These are phyloP conservation scores for Crucihimalaya himalaica DNA, from an alignment of 345 rosid species.

Conservation along the genomic window DNA sequence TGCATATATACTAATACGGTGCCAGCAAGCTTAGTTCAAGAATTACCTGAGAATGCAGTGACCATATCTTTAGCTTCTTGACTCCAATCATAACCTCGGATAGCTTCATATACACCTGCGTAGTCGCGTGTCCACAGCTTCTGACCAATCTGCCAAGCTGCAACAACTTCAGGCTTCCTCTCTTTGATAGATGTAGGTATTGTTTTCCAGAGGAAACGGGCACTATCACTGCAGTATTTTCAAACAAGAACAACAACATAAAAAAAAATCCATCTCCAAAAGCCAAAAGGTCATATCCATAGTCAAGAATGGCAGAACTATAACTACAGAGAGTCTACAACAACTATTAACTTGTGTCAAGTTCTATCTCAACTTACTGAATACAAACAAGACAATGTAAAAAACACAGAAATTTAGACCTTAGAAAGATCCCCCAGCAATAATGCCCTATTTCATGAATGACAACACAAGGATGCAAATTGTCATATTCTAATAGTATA, in stretches of 20 bases:
- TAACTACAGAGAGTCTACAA: neutral
- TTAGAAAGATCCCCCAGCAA: neutral
- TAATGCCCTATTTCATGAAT: too few relatives aligned
- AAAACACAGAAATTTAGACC: neutral
- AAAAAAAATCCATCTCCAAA: neutral
- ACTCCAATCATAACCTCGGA: constrained; percentile 77
- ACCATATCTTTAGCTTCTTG: constrained; percentile 62
- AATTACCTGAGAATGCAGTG: constrained; percentile 67
- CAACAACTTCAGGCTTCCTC: constrained; percentile 67
- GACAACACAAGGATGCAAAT: too few relatives aligned
- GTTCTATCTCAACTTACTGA: neutral
- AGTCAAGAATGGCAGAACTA: neutral
- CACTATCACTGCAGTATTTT: constrained; percentile 60
- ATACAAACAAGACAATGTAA: neutral
- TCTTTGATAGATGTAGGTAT: constrained; percentile 68
- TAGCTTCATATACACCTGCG: constrained; percentile 73
- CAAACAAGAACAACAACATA: neutral
- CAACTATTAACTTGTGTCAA: neutral
- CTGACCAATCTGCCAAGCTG: constrained; percentile 84
- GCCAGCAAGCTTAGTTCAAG: neutral
- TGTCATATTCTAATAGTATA: too few relatives aligned
- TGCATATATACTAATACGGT: neutral
- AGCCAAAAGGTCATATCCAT: neutral
- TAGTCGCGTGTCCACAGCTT: constrained; percentile 79
- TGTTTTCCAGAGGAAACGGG: constrained; percentile 83